A percentile compares a stretch with the other conserved stretches of the same genome.
Conservation (phyloP, 2,329 filamentous ascomycete genomes). For the Colletotrichum sojae region DNA sequence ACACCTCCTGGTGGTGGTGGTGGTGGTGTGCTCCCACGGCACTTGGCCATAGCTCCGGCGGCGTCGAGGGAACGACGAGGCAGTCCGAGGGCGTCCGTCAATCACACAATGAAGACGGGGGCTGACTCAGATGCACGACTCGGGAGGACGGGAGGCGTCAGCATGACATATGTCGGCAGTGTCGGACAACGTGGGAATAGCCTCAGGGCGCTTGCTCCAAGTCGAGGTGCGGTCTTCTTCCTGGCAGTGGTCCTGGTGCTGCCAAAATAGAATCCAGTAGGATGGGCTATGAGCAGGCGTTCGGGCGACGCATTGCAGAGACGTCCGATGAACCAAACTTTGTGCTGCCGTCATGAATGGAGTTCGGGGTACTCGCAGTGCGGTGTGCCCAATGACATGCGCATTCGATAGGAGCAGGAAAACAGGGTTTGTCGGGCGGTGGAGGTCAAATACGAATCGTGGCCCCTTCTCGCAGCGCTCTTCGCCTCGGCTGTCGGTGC, state of each 20-base stretch:
- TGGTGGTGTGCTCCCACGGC: background rate
- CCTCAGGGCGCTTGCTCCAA: background rate
- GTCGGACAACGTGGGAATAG: constrained; percentile 25
- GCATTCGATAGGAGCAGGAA: background rate
- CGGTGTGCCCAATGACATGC: background rate
- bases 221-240: no score
- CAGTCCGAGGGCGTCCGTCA: constrained; percentile 4
- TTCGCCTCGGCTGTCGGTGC: constrained; percentile 36
- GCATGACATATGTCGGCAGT: constrained; percentile 26
- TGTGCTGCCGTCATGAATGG: background rate
- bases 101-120: background rate
- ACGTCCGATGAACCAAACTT: constrained; percentile 33
- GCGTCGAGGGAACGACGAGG: background rate
- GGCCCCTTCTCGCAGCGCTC: constrained; percentile 6
- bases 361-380: constrained; percentile 1
- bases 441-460: constrained; percentile 15
- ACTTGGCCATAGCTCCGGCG: constrained; percentile 27
- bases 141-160: constrained; percentile 26
- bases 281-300: background rate
- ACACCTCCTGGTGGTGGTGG: background rate
- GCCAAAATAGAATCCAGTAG: no score
- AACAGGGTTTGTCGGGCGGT: constrained; percentile 17
- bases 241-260: no score
- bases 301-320: constrained; percentile 23
- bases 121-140: constrained; percentile 24